Evolutionary conservation across 179 eudicot species (phyloP).

Genomic region (Heliamphora pulchella): DNA sequence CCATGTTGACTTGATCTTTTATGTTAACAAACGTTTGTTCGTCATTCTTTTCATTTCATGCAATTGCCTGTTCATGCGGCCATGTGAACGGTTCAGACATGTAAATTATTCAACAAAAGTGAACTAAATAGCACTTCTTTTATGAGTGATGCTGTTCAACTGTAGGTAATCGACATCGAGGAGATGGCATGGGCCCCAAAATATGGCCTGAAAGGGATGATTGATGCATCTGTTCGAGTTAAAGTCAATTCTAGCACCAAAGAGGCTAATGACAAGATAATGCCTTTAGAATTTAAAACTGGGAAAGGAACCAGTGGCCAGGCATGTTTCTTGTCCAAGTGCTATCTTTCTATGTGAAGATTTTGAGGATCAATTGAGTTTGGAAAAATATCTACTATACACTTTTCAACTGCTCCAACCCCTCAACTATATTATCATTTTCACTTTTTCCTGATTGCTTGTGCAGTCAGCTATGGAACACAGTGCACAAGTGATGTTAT

Average conservation of each 20-base stretch:
- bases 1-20: background rate
- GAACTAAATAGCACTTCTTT: background rate
- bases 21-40: background rate
- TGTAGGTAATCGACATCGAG: conserved; percentile 89
- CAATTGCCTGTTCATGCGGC: background rate
- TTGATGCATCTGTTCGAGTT: conserved; percentile 87
- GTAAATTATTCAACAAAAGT: background rate
- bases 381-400: background rate
- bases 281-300: conserved; percentile 95
- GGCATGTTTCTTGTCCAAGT: conserved; percentile 36
- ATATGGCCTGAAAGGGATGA: conserved; percentile 93
- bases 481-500: conserved; percentile 90
- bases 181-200: conserved; percentile 99
- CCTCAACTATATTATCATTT: background rate
- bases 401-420: background rate
- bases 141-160: conserved; percentile 12
- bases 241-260: conserved; percentile 27
- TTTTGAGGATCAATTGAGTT: background rate
- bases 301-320: conserved; percentile 93
- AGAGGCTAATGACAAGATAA: conserved; percentile 48
- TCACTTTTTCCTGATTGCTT: conserved; percentile 16
- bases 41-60: background rate
- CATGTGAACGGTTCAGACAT: conserved; percentile 10
- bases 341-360: conserved; percentile 12
- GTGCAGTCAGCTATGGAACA: conserved; percentile 84